Evolutionary conservation across 352 stramenopile genomes (phyloP).

Genomic region (Pythium aquatile): DNA sequence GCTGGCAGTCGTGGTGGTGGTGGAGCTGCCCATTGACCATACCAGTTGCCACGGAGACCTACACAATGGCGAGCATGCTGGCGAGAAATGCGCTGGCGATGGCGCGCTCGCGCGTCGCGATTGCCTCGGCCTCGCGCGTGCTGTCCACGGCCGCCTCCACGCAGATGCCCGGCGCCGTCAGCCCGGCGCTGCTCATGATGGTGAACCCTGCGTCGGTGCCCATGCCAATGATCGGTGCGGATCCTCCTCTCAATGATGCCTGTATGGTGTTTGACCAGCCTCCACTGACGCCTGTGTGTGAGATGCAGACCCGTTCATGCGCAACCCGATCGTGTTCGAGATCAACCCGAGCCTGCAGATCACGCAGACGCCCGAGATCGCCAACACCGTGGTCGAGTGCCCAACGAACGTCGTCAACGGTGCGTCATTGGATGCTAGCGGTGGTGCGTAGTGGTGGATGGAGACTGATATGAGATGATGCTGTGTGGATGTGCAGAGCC

Average conservation of each 20-base stretch:
- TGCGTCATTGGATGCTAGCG: conserved; percentile 13
- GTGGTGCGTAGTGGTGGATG: background rate
- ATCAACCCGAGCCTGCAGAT: conserved; percentile 34
- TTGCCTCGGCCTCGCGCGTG: conserved; percentile 9
- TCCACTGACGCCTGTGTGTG: background rate
- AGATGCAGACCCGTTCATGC: conserved; percentile 36
- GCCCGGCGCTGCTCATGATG: conserved; percentile 26
- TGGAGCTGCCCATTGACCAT: background rate
- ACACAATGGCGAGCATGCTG: conserved; percentile 22
- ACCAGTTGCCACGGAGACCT: background rate
- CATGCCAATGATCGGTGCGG: conserved; percentile 20
- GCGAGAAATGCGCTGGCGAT: conserved; percentile 23
- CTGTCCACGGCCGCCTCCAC: conserved; percentile 10
- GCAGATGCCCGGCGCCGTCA: conserved; percentile 5
- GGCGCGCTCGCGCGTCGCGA: conserved; percentile 10
- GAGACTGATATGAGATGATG: background rate
- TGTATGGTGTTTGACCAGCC: too few relatives aligned
- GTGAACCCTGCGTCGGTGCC: conserved; percentile 21
- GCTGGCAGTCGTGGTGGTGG: background rate
- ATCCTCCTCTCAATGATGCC: too few relatives aligned
- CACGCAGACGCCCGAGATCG: conserved; percentile 38
- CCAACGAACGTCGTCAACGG: conserved; percentile 46
- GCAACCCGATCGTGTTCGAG: conserved; percentile 45
- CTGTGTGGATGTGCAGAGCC: conserved; percentile 38
- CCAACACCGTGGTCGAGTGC: conserved; percentile 39